Conservation (phyloP, 139 green algal species). For the Chlorella sp. region DNA sequence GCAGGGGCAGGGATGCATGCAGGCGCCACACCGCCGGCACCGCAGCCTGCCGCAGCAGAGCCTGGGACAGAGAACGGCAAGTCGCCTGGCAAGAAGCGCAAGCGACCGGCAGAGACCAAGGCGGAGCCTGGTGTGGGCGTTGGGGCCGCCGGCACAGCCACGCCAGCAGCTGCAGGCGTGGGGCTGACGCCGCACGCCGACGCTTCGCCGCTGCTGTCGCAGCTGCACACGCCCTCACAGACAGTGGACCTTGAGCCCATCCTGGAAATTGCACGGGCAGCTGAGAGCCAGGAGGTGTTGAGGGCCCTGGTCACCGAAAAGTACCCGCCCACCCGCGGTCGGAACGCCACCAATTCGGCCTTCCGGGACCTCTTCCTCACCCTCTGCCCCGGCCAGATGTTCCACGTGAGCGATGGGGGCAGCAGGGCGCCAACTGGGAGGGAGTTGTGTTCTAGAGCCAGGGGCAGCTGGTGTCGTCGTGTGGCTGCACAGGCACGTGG, state of each 20-base stretch:
- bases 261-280: not conserved
- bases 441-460: not conserved
- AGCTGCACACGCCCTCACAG: slow-evolving; percentile 1
- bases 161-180: not conserved
- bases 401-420: not conserved
- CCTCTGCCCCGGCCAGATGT: slow-evolving; percentile 14
- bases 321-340: slow-evolving; percentile 20
- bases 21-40: not conserved
- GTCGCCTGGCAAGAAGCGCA: slow-evolving; percentile 5
- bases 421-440: not conserved
- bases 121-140: not conserved
- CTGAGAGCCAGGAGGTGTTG: slow-evolving; percentile 5
- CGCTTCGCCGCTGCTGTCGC: not conserved
- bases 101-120: not conserved
- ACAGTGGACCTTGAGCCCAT: not conserved
- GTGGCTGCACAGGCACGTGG: not conserved
- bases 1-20: not conserved
- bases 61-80: not conserved
- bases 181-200: not conserved
- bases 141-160: not conserved
- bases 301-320: not conserved
- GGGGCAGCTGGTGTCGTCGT: not conserved
- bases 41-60: not conserved
- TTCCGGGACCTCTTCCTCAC: slow-evolving; percentile 21
- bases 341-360: not conserved